phyloP scores from a whole-genome alignment of 2,329 filamentous ascomycete species.

The Pseudogymnoascus sp. region DNA sequence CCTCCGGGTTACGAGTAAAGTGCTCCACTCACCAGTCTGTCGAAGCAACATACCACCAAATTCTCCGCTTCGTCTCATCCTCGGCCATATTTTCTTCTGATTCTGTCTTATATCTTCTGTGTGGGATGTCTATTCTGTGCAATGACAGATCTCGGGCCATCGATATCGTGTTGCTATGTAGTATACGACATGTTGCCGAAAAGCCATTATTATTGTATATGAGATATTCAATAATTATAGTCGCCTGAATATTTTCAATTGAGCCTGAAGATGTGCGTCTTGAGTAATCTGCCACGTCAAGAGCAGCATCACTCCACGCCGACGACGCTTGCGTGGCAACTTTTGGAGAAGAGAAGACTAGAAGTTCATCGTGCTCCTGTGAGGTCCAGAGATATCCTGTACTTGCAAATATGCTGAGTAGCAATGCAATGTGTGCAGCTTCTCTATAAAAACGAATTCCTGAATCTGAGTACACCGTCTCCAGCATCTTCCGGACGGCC shows the following conservation, averaged over 20 bases:
- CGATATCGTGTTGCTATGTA: constrained; percentile 28
- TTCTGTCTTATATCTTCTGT: constrained; percentile 18
- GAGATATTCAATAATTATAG: constrained; percentile 31
- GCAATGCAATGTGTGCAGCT: neutral
- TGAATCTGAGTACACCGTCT: neutral
- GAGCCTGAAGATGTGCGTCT: constrained; percentile 23
- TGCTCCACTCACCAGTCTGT: constrained; percentile 30
- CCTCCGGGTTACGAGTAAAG: constrained; percentile 8
- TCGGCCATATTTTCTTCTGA: constrained; percentile 21
- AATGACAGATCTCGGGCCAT: constrained; percentile 20
- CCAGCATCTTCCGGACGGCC: neutral
- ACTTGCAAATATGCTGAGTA: neutral
- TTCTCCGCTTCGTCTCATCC: constrained; percentile 32
- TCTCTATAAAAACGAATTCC: neutral
- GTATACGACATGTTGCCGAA: constrained; percentile 27
- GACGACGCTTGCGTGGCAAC: constrained; percentile 26
- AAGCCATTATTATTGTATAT: constrained; percentile 31
- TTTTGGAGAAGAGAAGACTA: neutral
- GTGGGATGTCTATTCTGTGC: constrained; percentile 19
- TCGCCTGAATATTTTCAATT: constrained; percentile 32
- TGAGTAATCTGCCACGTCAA: constrained; percentile 31
- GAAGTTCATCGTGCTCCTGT: neutral
- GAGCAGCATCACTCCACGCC: constrained; percentile 27
- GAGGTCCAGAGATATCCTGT: neutral
- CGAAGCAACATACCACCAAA: constrained; percentile 35